Evolutionary conservation across 768 basidiomycete genomes (phyloP), one percentile per base, ranked within the genome.

Genomic region (Mycena chlorophos): DNA sequence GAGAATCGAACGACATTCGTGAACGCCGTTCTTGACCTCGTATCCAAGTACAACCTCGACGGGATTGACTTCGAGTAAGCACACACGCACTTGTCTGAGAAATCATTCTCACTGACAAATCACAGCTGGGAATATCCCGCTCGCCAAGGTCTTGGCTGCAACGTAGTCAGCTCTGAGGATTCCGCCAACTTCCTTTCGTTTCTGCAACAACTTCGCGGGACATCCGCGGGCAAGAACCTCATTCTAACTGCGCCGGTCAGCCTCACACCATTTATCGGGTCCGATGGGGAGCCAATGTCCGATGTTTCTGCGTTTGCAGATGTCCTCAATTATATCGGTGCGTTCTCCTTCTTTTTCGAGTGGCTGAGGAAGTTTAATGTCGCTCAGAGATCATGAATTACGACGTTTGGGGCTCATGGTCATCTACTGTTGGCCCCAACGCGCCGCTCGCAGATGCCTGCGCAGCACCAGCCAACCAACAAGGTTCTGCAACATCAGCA

Each of bases 121-220:
- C 43, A 52, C 56, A 90, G 89, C 66, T 94, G 91, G 92, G 93
- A 94, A 68, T 96, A 91, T 66, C 94, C 93, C 31, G 82, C 77
- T 34, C 72, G 72, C 12, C 73, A 73, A 42, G 92, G 91, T 16
- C 79, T 88, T 19, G 78, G 80, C 5, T 90, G 89, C 66, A 96
- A 96, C 72, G 69, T 68, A 5, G 69, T 84, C 43, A 81, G 81
- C 22, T 58, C 78, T 3, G 64, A 79, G 50, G 94, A 97, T 69
- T 86, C 88, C 0, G 76, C 79, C 58, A 94, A 97, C 70, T 88
- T 88, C 72, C 81, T 95, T 38, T 64, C 76, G 13, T 89, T 94
- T 78, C 78, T 96, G 27, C 78, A 86, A 62, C 78, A 84, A 60
- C 79, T 95, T 14, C 84, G 91, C 39, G 64, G 70, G 19, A 75